Percentiles rank a stretch among this genome's conserved stretches.
Conservation (phyloP, 2,329 filamentous ascomycete genomes). For the Arthrobotrys pseudoclavata region DNA sequence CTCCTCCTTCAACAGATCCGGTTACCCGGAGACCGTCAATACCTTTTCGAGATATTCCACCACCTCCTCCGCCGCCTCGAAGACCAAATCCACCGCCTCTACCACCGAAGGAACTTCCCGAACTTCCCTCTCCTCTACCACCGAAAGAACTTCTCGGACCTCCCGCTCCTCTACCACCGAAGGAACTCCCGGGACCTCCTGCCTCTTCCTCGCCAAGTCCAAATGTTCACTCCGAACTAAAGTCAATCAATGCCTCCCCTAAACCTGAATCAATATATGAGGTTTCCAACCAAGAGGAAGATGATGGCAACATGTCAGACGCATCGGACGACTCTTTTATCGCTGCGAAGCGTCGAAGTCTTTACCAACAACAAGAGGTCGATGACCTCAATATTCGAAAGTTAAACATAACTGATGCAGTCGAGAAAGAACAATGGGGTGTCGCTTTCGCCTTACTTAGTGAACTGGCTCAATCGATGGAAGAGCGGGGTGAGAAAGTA, state of each 20-base stretch:
- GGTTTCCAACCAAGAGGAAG: neutral
- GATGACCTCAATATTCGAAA: neutral
- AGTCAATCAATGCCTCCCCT: neutral
- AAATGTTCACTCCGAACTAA: neutral
- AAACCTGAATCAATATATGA: neutral
- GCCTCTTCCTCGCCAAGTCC: neutral
- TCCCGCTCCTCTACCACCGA: neutral
- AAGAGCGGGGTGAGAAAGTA: neutral
- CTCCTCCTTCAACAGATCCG: neutral
- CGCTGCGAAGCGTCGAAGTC: neutral
- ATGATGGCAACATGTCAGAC: constrained; percentile 1
- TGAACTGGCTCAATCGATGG: neutral
- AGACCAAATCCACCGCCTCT: neutral
- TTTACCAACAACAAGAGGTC: neutral
- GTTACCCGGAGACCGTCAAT: neutral
- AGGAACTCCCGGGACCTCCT: neutral
- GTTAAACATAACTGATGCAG: neutral
- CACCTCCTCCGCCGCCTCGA: neutral
- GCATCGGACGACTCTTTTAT: constrained; percentile 29
- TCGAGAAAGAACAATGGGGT: neutral
- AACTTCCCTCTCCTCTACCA: no score
- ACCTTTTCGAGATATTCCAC: neutral
- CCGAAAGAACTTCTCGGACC: neutral
- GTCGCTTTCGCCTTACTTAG: neutral
- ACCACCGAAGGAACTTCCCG: neutral